A percentile compares a stretch with the other conserved stretches of the same genome.
phyloP scores from a whole-genome alignment of 2,329 filamentous ascomycete genomes.

The Rosellinia necatrix region DNA sequence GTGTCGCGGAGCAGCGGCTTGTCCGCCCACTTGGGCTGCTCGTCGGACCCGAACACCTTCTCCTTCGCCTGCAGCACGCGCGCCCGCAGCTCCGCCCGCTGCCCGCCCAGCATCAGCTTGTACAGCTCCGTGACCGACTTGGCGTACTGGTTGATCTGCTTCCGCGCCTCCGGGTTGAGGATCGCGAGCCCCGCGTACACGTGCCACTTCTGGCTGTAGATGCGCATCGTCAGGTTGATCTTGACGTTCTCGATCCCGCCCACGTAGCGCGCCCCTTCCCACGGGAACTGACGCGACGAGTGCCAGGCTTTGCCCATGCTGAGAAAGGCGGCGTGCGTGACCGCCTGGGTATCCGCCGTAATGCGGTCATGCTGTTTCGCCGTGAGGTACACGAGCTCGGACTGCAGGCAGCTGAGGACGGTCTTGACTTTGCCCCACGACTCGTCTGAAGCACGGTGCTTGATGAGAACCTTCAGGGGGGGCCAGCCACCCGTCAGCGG shows the following conservation, averaged over 20 bases:
- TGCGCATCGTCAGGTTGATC: slow-evolving; percentile 95
- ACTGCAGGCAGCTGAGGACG: slow-evolving; percentile 81
- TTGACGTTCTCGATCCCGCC: slow-evolving; percentile 99
- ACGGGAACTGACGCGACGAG: slow-evolving; percentile 92
- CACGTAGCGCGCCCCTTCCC: slow-evolving; percentile 94
- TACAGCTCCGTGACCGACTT: slow-evolving; percentile 90
- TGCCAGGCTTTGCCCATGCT: slow-evolving; percentile 99
- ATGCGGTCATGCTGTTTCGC: slow-evolving; percentile 92
- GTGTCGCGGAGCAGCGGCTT: slow-evolving; percentile 78
- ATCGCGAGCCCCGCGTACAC: slow-evolving; percentile 98
- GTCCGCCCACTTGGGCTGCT: slow-evolving; percentile 58
- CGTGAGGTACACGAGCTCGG: slow-evolving; percentile 85
- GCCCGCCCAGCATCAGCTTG: slow-evolving; percentile 93
- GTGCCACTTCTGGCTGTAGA: slow-evolving; percentile 99
- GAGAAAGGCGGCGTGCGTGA: slow-evolving; percentile 95
- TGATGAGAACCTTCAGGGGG: slow-evolving; percentile 80
- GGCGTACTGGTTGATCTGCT: slow-evolving; percentile 94
- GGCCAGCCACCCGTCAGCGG: background rate
- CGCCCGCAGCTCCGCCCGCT: slow-evolving; percentile 71
- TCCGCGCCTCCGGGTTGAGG: slow-evolving; percentile 87
- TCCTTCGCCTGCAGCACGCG: slow-evolving; percentile 70
- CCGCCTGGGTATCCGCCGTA: slow-evolving; percentile 96
- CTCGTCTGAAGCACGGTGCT: slow-evolving; percentile 81
- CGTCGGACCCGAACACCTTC: slow-evolving; percentile 67
- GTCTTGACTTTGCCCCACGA: slow-evolving; percentile 79